Evolutionary conservation across 2,329 filamentous ascomycete genomes (phyloP).

Genomic region (Cordyceps tenuipes): DNA sequence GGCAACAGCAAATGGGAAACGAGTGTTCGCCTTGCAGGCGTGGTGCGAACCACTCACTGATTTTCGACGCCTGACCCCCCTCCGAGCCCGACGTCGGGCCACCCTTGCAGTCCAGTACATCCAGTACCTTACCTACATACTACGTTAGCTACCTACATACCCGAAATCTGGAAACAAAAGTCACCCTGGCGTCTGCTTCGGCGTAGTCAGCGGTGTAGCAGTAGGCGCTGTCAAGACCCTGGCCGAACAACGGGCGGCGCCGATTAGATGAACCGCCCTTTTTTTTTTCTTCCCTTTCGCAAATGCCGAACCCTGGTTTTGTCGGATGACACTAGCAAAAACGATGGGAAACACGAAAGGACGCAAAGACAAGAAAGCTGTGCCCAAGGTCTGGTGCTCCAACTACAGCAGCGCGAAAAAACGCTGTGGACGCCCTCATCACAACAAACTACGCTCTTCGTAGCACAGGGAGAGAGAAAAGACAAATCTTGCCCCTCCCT

Average conservation of each 20-base stretch:
- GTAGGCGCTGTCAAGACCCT: too few relatives aligned
- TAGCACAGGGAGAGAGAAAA: background rate
- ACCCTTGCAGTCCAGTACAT: background rate
- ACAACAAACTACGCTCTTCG: background rate
- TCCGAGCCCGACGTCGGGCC: background rate
- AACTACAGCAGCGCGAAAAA: background rate
- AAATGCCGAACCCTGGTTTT: background rate
- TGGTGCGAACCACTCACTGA: constrained; percentile 7
- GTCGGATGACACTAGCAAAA: background rate
- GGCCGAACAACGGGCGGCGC: too few relatives aligned
- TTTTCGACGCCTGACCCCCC: background rate
- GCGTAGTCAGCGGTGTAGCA: too few relatives aligned
- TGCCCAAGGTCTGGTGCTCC: background rate
- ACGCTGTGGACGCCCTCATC: background rate
- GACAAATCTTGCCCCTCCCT: background rate
- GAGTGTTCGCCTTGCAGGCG: background rate
- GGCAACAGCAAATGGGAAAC: background rate
- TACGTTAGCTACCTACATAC: background rate
- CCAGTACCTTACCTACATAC: too few relatives aligned
- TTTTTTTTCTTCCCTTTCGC: background rate
- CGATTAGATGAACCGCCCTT: too few relatives aligned
- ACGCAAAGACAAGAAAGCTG: background rate
- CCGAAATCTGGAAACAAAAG: background rate
- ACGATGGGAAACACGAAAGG: background rate
- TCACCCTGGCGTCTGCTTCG: too few relatives aligned